Conservation (phyloP, 1,284 basidiomycete genomes). For the Stygiomarasmius scandens region DNA sequence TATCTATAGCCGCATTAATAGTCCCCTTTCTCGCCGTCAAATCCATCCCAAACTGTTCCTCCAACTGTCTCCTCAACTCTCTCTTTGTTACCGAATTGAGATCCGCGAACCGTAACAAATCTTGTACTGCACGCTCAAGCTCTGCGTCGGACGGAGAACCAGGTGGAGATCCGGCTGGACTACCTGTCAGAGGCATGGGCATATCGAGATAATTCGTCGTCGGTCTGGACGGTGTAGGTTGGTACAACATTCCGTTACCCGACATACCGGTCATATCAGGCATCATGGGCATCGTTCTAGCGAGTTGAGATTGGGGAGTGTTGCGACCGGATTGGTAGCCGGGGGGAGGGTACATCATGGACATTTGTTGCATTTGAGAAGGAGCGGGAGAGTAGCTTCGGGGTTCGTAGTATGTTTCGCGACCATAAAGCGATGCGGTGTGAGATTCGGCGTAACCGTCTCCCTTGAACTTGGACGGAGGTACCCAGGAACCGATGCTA, state of each 20-base stretch:
- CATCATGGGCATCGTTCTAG: slow-evolving; percentile 5
- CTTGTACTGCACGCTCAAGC: slow-evolving; percentile 72
- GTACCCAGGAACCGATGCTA: slow-evolving; percentile 85
- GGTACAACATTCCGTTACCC: slow-evolving; percentile 46
- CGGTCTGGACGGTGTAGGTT: slow-evolving; percentile 68
- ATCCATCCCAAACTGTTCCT: slow-evolving; percentile 78
- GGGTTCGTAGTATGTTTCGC: slow-evolving; percentile 80
- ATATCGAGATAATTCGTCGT: slow-evolving; percentile 76
- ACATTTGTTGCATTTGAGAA: slow-evolving; percentile 44
- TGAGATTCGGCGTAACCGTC: slow-evolving; percentile 75
- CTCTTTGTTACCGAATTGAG: slow-evolving; percentile 90
- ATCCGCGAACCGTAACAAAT: slow-evolving; percentile 76
- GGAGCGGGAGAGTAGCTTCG: slow-evolving; percentile 67
- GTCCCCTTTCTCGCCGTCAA: slow-evolving; percentile 64
- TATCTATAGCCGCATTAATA: slow-evolving; percentile 76
- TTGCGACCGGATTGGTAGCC: slow-evolving; percentile 80
- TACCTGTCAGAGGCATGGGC: slow-evolving; percentile 56
- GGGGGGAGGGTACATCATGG: slow-evolving; percentile 56
- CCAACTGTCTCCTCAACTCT: slow-evolving; percentile 80
- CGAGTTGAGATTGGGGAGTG: slow-evolving; percentile 58
- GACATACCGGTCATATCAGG: slow-evolving; percentile 38
- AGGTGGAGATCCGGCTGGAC: slow-evolving; percentile 49
- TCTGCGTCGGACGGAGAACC: slow-evolving; percentile 66
- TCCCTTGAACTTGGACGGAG: slow-evolving; percentile 66
- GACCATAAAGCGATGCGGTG: slow-evolving; percentile 77